These are phyloP conservation scores for Daedaleopsis sinensis DNA, from an alignment of 768 basidiomycete genomes.

Conservation along the genomic window DNA sequence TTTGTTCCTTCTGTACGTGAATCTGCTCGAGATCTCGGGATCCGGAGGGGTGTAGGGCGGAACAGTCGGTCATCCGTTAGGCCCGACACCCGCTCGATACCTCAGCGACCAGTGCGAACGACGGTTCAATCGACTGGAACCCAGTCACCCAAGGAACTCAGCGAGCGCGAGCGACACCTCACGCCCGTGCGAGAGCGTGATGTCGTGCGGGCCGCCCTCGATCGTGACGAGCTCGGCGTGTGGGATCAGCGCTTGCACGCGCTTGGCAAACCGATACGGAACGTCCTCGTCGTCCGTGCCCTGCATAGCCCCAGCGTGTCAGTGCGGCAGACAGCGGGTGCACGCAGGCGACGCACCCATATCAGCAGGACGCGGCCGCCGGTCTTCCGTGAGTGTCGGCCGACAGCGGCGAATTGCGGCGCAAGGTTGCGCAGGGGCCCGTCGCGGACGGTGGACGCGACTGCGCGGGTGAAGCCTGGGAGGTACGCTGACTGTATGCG, in stretches of 20 bases:
- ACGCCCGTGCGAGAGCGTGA: slow-evolving; percentile 28
- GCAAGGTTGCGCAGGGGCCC: slow-evolving; percentile 70
- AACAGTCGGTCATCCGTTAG: too few relatives aligned
- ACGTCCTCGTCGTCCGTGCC: slow-evolving; percentile 65
- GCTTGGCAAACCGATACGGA: slow-evolving; percentile 52
- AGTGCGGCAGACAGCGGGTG: too few relatives aligned
- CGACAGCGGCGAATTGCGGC: slow-evolving; percentile 53
- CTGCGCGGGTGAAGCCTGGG: slow-evolving; percentile 70
- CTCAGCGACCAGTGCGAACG: too few relatives aligned
- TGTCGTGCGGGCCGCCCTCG: slow-evolving; percentile 56
- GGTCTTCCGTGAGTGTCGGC: slow-evolving; percentile 37
- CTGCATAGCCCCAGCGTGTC: slow-evolving; percentile 28
- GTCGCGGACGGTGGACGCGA: slow-evolving; percentile 73
- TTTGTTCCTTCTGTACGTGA: too few relatives aligned
- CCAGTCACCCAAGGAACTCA: slow-evolving; percentile 22
- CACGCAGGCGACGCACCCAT: slow-evolving; percentile 49
- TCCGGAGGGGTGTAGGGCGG: too few relatives aligned
- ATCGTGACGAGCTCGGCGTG: slow-evolving; percentile 49
- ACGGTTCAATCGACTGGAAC: too few relatives aligned
- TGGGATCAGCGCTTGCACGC: slow-evolving; percentile 49
- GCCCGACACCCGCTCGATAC: too few relatives aligned
- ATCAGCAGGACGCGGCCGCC: slow-evolving; percentile 60
- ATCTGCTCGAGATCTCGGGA: too few relatives aligned
- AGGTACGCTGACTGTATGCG: slow-evolving; percentile 80
- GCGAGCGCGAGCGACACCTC: slow-evolving; percentile 25